Conservation (phyloP, 2,329 filamentous ascomycete genomes). For the Cercospora beticola region DNA sequence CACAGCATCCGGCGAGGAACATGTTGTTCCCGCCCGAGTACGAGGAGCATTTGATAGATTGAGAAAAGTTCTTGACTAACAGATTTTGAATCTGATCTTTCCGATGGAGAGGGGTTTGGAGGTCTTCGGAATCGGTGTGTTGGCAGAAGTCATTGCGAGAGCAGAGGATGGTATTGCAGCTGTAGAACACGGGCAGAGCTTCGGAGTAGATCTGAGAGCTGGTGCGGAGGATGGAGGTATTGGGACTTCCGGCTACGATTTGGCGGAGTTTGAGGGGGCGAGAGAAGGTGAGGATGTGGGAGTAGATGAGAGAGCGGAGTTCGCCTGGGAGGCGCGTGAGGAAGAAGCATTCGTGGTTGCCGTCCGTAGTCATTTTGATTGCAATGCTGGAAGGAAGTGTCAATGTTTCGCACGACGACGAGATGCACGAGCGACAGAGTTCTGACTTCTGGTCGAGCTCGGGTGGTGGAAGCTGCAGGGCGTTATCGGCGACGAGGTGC, state of each 20-base stretch:
- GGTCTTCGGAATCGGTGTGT: constrained; percentile 12
- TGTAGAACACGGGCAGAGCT: constrained; percentile 46
- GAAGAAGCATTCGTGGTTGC: constrained; percentile 16
- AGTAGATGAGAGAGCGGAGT: constrained; percentile 20
- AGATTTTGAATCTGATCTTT: constrained; percentile 21
- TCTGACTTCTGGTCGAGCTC: not conserved
- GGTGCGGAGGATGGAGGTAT: constrained; percentile 37
- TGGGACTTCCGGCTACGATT: constrained; percentile 28
- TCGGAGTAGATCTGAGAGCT: constrained; percentile 49
- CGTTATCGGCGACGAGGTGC: not conserved
- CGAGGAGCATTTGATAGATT: constrained; percentile 26
- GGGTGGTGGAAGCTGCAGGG: not conserved
- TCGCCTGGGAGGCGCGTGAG: constrained; percentile 18
- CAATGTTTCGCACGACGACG: not conserved
- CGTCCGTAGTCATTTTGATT: not conserved
- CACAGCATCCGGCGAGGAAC: constrained; percentile 22
- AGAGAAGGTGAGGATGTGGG: constrained; percentile 19
- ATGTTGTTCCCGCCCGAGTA: constrained; percentile 22
- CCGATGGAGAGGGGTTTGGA: constrained; percentile 22
- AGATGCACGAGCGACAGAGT: not conserved
- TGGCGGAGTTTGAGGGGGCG: constrained; percentile 26
- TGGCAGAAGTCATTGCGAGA: constrained; percentile 26
- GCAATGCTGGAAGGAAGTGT: not conserved
- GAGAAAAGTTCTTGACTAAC: constrained; percentile 21
- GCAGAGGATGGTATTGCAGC: constrained; percentile 45